Percentiles rank a stretch among this genome's conserved stretches.
These are phyloP conservation scores for Eudorina sp. DNA, from an alignment of 139 green algal genomes.

Conservation along the genomic window DNA sequence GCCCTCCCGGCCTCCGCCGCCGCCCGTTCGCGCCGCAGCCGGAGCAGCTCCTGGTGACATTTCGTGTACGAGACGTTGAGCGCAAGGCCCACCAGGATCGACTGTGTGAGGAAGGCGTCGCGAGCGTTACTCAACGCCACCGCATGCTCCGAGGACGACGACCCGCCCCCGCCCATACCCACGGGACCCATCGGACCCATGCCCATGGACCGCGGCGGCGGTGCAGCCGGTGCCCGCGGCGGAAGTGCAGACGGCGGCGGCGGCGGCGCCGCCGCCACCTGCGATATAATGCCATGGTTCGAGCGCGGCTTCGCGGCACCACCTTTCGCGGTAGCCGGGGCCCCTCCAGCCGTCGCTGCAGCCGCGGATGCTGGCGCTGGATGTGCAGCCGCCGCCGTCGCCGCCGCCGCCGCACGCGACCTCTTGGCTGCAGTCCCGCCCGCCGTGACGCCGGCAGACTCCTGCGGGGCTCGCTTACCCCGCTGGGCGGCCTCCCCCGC, in stretches of 20 bases:
- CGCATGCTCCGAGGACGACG: neutral
- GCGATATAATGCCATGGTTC: too few species aligned
- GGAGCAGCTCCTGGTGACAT: slow-evolving; percentile 13
- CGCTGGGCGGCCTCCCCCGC: too few species aligned
- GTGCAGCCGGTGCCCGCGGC: too few species aligned
- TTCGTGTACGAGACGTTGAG: slow-evolving; percentile 28
- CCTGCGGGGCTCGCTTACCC: too few species aligned
- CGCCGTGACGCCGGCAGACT: too few species aligned
- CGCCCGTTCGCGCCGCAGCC: neutral
- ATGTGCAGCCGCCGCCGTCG: neutral
- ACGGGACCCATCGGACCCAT: neutral
- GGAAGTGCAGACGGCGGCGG: too few species aligned
- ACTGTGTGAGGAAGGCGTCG: slow-evolving; percentile 22
- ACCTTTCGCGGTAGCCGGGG: too few species aligned
- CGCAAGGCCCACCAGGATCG: slow-evolving; percentile 24
- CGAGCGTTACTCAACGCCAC: neutral
- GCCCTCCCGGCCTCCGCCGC: neutral
- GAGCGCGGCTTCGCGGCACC: too few species aligned
- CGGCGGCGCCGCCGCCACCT: too few species aligned
- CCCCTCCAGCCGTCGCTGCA: neutral
- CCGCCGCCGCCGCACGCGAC: neutral
- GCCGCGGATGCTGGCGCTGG: too few species aligned
- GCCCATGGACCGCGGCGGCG: neutral
- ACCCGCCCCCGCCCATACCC: neutral
- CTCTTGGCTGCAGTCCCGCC: too few species aligned